Base-by-base conservation (phyloP, 2,329 filamentous ascomycete genomes). In the Chaetomium olivaceum region DNA sequence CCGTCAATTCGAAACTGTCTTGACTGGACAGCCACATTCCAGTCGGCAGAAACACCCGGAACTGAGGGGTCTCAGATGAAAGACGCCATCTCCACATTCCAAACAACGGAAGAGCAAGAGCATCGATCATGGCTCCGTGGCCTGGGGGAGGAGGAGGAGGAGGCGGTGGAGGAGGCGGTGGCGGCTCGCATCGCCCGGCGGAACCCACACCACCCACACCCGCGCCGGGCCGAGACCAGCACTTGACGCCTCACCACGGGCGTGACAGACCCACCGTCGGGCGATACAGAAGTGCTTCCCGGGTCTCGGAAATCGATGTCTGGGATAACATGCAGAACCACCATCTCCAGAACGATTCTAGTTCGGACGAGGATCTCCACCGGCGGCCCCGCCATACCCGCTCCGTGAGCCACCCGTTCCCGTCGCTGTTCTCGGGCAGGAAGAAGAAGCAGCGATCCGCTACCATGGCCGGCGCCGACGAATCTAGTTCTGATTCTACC, bases 351-450 rank as follows among this genome's bases (percentile, higher is more conserved):
- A 65, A 36, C 57, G 72, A 74, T 12, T 74, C 74, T 31, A 74
- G 72, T 74, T 83, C 82, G 31, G 81, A 82, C 66, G 79, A 79
- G 64, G 77, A 80, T 64, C 71, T 77, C 58, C 74, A 77, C 66
- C 74, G 74, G 57, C 62, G 62, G 61, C 71, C 75, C 36, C 70
- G 69, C 59, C 87, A 89, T 76, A 78, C 80, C 31, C 87, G 91
- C 62, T 93, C 91, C 63, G 86, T 90, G 80, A 95, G 91, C 81
- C 89, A 94, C 73, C 91, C 91, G 12, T 90, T 94, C 69, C 89
- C 91, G 8, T 88, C 87, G 21, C 78, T 93, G 36, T 91, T 93
- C 74, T 82, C 85, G 36, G 78, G 79, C 67, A 83, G 80, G 68
- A 88, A 87, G 74, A 88, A 85, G 77, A 83, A 56, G 39, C 16